phyloP scores from a whole-genome alignment of 129 eudicot genomes.

The Ambrosia trifida region DNA sequence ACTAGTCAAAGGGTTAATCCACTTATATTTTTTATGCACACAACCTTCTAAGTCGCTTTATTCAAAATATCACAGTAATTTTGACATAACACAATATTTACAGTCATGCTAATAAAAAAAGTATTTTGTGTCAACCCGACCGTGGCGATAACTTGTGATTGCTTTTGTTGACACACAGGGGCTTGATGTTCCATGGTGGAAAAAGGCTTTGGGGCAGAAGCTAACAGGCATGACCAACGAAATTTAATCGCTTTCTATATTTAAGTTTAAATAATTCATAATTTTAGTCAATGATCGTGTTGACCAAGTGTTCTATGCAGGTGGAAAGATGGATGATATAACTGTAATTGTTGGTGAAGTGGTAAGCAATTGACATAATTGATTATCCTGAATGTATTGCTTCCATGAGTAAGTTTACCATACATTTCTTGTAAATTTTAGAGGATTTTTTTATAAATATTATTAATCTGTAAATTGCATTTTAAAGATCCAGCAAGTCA shows the following conservation, averaged over 20 bases:
- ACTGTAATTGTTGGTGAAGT: slow-evolving; percentile 82
- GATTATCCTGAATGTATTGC: not conserved
- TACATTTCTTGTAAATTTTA: slow-evolving; percentile 21
- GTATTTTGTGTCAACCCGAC: not conserved
- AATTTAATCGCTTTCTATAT: not conserved
- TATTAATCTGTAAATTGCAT: not conserved
- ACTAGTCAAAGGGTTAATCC: not conserved
- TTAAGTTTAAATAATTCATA: not conserved
- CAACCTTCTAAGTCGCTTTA: not conserved
- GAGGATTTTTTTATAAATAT: not conserved
- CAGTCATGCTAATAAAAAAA: not conserved
- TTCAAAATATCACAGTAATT: no score
- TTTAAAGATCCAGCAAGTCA: not conserved
- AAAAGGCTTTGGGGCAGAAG: slow-evolving; percentile 73
- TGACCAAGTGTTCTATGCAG: slow-evolving; percentile 36
- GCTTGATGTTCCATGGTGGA: slow-evolving; percentile 81
- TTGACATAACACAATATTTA: not conserved
- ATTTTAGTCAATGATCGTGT: not conserved
- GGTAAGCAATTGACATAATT: slow-evolving; percentile 33
- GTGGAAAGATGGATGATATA: slow-evolving; percentile 94
- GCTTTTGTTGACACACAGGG: slow-evolving; percentile 49
- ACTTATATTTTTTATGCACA: not conserved
- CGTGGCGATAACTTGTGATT: slow-evolving; percentile 20
- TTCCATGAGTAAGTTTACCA: slow-evolving; percentile 13
- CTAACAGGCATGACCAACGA: slow-evolving; percentile 65